A percentile compares a stretch with the other conserved stretches of the same genome.
phyloP scores from a whole-genome alignment of 2,329 filamentous ascomycete genomes.

The Fusarium odoratissimum region DNA sequence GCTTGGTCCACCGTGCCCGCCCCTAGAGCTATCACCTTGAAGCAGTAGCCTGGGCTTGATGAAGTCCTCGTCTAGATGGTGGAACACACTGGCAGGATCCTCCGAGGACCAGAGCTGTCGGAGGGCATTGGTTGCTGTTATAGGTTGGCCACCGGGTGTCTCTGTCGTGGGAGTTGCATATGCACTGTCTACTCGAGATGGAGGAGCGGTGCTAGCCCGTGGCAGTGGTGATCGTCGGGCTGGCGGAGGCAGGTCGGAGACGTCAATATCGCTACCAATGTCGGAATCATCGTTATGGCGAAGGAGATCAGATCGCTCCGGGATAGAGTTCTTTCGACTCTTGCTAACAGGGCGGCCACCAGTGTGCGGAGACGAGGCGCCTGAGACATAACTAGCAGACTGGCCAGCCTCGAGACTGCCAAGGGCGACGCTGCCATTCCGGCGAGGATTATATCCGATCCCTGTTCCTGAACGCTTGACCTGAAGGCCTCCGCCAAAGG shows the following conservation, averaged over 20 bases:
- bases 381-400: constrained; percentile 64
- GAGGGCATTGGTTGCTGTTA: constrained; percentile 82
- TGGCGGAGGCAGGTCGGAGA: constrained; percentile 73
- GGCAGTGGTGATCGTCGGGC: constrained; percentile 59
- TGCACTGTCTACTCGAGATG: constrained; percentile 45
- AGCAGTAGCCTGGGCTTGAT: constrained; percentile 92
- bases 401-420: constrained; percentile 59
- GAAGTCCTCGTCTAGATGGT: constrained; percentile 93
- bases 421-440: constrained; percentile 70
- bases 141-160: constrained; percentile 51
- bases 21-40: constrained; percentile 68
- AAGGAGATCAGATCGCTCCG: constrained; percentile 68
- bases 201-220: constrained; percentile 41
- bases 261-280: constrained; percentile 73
- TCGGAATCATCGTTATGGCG: constrained; percentile 65
- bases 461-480: constrained; percentile 82
- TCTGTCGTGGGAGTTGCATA: constrained; percentile 48
- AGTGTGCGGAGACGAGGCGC: constrained; percentile 62
- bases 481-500: constrained; percentile 76
- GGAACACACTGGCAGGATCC: constrained; percentile 90
- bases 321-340: constrained; percentile 64
- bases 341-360: constrained; percentile 59
- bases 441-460: constrained; percentile 80
- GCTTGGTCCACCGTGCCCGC: constrained; percentile 43
- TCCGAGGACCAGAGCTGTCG: constrained; percentile 85